Conservation (phyloP, 2,329 filamentous ascomycete species). For the Cytospora paraplurivora region DNA sequence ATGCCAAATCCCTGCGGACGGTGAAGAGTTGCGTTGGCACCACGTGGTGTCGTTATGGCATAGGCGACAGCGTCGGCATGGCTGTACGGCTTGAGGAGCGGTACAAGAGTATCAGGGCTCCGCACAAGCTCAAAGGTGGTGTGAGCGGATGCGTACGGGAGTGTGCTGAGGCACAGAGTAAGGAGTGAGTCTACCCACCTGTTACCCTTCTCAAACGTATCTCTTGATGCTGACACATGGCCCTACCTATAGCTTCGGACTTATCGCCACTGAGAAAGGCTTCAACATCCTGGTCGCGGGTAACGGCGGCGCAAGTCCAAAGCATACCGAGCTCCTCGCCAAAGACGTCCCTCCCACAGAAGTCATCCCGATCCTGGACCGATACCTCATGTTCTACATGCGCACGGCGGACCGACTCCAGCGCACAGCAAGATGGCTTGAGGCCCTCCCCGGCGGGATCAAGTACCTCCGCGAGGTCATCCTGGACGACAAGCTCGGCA, state of each 20-base stretch:
- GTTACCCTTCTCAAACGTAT: no score
- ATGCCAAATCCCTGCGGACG: constrained; percentile 84
- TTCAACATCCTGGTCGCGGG: constrained; percentile 92
- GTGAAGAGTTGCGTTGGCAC: constrained; percentile 92
- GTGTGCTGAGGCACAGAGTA: constrained; percentile 89
- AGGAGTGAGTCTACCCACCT: constrained; percentile 62
- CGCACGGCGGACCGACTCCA: constrained; percentile 89
- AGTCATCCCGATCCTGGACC: constrained; percentile 80
- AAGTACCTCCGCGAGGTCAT: constrained; percentile 81
- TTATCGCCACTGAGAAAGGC: constrained; percentile 89
- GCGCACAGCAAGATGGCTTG: constrained; percentile 85
- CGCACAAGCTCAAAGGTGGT: constrained; percentile 89
- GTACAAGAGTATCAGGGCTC: constrained; percentile 87
- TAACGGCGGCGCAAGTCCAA: constrained; percentile 84
- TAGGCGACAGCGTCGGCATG: constrained; percentile 90
- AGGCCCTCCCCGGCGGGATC: constrained; percentile 80
- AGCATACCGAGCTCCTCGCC: constrained; percentile 79
- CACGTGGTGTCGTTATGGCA: constrained; percentile 87
- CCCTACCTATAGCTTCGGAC: constrained; percentile 64
- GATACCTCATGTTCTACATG: constrained; percentile 92
- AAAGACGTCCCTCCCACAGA: constrained; percentile 84
- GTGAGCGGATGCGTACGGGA: constrained; percentile 91
- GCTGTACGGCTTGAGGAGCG: constrained; percentile 84
- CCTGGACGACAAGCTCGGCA: constrained; percentile 82
- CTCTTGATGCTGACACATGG: constrained; percentile 23